Percentiles rank a stretch among this genome's conserved stretches.
phyloP scores from a whole-genome alignment of 2,329 filamentous ascomycete genomes.

The Neopestalotiopsis clavispora region DNA sequence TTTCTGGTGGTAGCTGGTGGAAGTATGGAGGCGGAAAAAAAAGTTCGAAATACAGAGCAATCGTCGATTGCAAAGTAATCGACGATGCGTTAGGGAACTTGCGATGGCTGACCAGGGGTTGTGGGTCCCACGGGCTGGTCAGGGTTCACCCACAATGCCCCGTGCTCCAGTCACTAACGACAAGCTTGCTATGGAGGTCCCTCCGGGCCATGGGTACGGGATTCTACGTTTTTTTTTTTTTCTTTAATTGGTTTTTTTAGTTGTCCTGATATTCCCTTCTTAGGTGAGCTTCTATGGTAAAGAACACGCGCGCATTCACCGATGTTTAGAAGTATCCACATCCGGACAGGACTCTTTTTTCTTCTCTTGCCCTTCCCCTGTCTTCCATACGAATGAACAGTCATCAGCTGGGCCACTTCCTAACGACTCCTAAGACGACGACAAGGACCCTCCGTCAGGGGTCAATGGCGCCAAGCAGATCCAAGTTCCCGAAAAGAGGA shows the following conservation, averaged over 20 bases:
- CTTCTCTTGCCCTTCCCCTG: too few species aligned
- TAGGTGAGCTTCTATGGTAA: not conserved
- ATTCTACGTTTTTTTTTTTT: not conserved
- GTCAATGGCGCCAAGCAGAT: not conserved
- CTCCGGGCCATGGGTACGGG: too few species aligned
- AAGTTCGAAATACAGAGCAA: conserved; percentile 22
- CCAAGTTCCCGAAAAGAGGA: not conserved
- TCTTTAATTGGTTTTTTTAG: not conserved
- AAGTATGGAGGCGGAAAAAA: not conserved
- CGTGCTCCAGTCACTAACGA: not conserved
- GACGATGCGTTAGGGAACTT: conserved; percentile 11
- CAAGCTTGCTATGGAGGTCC: too few species aligned
- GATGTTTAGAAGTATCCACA: not conserved
- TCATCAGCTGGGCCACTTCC: not conserved
- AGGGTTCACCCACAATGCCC: conserved; percentile 2
- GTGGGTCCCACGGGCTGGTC: not conserved
- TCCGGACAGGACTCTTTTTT: too few species aligned
- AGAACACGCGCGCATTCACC: not conserved
- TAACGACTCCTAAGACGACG: not conserved
- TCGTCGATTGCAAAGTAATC: conserved; percentile 28
- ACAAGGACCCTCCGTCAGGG: not conserved
- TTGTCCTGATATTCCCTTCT: not conserved
- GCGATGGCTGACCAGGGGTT: not conserved
- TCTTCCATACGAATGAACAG: too few species aligned
- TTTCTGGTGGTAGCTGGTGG: not conserved